Conservation (phyloP, 208 protist species). For the Leishmania aethiopica region DNA sequence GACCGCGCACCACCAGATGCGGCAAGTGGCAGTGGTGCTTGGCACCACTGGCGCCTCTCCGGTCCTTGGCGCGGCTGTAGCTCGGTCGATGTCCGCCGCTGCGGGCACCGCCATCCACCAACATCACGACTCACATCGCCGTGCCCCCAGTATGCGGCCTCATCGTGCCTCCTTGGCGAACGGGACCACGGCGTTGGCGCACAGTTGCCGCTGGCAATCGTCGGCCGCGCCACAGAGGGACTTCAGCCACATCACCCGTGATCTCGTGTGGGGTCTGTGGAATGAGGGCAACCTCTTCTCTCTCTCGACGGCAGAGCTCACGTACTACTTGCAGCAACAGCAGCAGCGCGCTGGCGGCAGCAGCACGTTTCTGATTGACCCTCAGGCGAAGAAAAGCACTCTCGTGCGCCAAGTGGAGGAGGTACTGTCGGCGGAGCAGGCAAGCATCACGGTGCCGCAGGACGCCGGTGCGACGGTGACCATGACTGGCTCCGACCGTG, state of each 20-base stretch:
- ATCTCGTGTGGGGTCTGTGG: constrained; percentile 90
- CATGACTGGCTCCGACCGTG: constrained; percentile 72
- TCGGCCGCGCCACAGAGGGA: constrained; percentile 10
- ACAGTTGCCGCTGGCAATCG: constrained; percentile 21
- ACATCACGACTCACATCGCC: neutral
- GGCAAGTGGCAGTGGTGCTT: neutral
- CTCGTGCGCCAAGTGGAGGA: constrained; percentile 90
- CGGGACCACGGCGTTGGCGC: neutral
- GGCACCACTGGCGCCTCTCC: neutral
- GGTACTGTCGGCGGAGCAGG: constrained; percentile 78
- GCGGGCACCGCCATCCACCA: neutral
- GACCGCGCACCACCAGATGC: neutral
- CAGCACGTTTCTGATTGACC: constrained; percentile 20
- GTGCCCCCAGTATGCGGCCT: neutral
- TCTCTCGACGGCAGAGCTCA: constrained; percentile 79
- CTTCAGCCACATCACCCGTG: constrained; percentile 75
- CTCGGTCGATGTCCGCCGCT: neutral
- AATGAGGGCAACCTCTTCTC: constrained; percentile 94
- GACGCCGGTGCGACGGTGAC: constrained; percentile 34
- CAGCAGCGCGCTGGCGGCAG: constrained; percentile 28
- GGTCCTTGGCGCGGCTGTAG: neutral
- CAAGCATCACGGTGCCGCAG: constrained; percentile 37
- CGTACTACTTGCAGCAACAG: constrained; percentile 69
- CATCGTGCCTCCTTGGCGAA: neutral
- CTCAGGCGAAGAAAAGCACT: constrained; percentile 77